phyloP scores from a whole-genome alignment of 371 early-diverging fungal species.

The Saksenaea oblongispora region DNA sequence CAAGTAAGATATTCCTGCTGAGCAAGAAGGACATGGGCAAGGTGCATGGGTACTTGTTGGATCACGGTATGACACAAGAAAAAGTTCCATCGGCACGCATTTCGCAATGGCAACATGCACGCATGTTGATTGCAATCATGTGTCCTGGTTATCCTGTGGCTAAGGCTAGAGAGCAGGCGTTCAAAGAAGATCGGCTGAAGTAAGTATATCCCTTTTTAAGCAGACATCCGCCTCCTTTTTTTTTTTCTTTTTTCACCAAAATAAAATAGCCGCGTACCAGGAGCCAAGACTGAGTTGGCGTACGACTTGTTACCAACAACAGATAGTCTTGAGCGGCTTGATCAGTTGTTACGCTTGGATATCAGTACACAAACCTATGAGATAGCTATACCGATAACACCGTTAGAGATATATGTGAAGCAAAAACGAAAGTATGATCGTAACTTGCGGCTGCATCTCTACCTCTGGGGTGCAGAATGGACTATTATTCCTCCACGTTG shows the following conservation, averaged over 20 bases:
- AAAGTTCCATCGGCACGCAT: constrained; percentile 20
- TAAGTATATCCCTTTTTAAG: not conserved
- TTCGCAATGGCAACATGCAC: constrained; percentile 20
- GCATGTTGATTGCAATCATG: constrained; percentile 26
- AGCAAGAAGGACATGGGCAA: constrained; percentile 1
- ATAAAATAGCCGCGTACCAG: constrained; percentile 10
- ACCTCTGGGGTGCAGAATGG: constrained; percentile 37
- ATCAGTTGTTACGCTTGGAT: constrained; percentile 26
- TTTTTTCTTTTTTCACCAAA: not conserved
- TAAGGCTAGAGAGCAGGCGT: constrained; percentile 25
- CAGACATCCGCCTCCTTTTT: not conserved
- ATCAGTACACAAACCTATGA: constrained; percentile 8
- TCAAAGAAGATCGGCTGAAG: constrained; percentile 21
- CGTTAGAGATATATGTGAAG: constrained; percentile 12
- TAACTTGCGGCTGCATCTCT: constrained; percentile 31
- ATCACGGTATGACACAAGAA: constrained; percentile 23
- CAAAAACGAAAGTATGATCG: constrained; percentile 26
- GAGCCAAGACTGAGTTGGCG: constrained; percentile 20
- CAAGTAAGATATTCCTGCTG: constrained; percentile 12
- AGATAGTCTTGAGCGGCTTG: constrained; percentile 34
- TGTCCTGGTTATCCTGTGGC: constrained; percentile 36
- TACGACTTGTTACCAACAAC: constrained; percentile 37
- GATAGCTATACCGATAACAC: not conserved
- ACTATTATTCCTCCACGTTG: constrained; percentile 21
- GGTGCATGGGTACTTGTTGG: constrained; percentile 11